A percentile compares a stretch with the other conserved stretches of the same genome.
phyloP scores from a whole-genome alignment of 352 stramenopile genomes.

The Globisporangium lucens region DNA sequence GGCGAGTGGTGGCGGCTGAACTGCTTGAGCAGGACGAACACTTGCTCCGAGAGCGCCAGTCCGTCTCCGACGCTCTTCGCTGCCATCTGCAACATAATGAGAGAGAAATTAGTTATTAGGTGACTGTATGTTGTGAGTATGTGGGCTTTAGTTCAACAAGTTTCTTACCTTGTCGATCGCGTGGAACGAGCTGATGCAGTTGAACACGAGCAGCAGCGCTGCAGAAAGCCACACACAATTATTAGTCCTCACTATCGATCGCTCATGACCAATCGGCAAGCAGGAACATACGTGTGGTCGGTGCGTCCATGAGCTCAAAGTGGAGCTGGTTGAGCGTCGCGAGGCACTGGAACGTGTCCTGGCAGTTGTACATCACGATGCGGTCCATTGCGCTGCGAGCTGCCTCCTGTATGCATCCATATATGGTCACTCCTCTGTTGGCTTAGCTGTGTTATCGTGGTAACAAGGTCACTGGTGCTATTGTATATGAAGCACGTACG shows the following conservation, averaged over 20 bases:
- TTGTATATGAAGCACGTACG: slow-evolving; percentile 2
- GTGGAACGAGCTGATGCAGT: slow-evolving; percentile 62
- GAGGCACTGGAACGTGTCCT: slow-evolving; percentile 72
- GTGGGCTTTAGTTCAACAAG: neutral
- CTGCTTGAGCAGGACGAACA: slow-evolving; percentile 64
- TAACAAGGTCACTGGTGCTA: too few relatives aligned
- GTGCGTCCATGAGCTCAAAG: slow-evolving; percentile 50
- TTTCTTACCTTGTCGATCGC: slow-evolving; percentile 56
- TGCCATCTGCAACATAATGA: slow-evolving; percentile 33
- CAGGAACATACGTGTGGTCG: slow-evolving; percentile 35
- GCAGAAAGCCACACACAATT: neutral
- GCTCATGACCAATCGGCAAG: neutral
- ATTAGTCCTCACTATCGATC: neutral
- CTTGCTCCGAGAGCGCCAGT: slow-evolving; percentile 54
- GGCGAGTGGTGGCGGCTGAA: slow-evolving; percentile 68
- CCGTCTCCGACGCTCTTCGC: slow-evolving; percentile 48
- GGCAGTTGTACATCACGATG: slow-evolving; percentile 46
- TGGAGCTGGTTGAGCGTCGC: slow-evolving; percentile 72
- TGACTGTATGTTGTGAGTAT: neutral
- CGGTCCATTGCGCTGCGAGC: slow-evolving; percentile 22
- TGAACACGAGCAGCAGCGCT: slow-evolving; percentile 61
- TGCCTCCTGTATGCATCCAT: slow-evolving; percentile 6
- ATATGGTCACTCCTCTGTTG: neutral
- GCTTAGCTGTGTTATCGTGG: too few relatives aligned
- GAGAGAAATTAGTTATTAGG: neutral